These are phyloP conservation scores for Macrocybe gigantea DNA, from an alignment of 768 basidiomycete genomes.

Conservation along the genomic window DNA sequence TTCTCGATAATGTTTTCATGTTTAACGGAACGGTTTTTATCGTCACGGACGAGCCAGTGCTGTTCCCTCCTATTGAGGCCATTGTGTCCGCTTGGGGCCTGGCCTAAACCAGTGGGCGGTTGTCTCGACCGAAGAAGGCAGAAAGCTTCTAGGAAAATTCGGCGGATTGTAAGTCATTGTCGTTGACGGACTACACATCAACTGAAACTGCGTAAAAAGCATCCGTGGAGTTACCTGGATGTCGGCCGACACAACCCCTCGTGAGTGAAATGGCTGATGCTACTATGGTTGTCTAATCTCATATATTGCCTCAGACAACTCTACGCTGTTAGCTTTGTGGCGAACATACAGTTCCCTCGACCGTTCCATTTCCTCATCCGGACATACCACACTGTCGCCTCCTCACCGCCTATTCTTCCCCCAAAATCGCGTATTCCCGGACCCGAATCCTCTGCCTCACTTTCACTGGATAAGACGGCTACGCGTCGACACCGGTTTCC, in stretches of 20 bases:
- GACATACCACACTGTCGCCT: slow-evolving; percentile 48
- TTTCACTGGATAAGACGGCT: slow-evolving; percentile 32
- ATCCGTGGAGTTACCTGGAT: slow-evolving; percentile 70
- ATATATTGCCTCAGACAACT: slow-evolving; percentile 42
- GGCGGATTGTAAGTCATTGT: slow-evolving; percentile 42
- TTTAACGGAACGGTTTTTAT: slow-evolving; percentile 68
- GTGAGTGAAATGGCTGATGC: slow-evolving; percentile 27
- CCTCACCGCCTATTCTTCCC: slow-evolving; percentile 77
- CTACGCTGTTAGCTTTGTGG: slow-evolving; percentile 74
- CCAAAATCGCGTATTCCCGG: slow-evolving; percentile 54
- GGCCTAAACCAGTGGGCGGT: slow-evolving; percentile 52
- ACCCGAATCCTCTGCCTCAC: slow-evolving; percentile 29
- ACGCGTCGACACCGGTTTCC: slow-evolving; percentile 58
- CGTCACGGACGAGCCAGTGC: slow-evolving; percentile 57
- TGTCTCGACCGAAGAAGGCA: slow-evolving; percentile 46
- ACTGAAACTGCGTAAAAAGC: slow-evolving; percentile 22
- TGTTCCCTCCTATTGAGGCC: slow-evolving; percentile 50
- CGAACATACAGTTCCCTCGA: slow-evolving; percentile 67
- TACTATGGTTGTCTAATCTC: slow-evolving; percentile 1
- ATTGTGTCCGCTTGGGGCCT: slow-evolving; percentile 40
- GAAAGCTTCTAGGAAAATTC: slow-evolving; percentile 39
- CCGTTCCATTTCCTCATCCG: slow-evolving; percentile 31
- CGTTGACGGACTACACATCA: not conserved
- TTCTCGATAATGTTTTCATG: slow-evolving; percentile 79
- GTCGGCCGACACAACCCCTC: slow-evolving; percentile 43